These are phyloP conservation scores for Plasmodium gallinaceum DNA, from an alignment of 169 alveolate genomes.

Conservation along the genomic window DNA sequence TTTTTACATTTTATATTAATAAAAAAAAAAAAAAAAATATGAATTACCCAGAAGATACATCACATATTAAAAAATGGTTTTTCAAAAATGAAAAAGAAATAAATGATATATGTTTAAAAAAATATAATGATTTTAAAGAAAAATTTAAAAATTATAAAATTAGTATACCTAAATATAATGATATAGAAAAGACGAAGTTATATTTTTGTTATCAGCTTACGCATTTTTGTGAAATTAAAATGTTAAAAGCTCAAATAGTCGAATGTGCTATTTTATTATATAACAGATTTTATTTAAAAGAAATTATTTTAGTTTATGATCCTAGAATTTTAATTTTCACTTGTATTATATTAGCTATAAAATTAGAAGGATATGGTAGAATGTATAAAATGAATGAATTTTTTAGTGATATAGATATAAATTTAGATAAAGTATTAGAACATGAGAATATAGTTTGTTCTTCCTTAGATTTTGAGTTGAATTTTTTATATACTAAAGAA, in stretches of 20 bases:
- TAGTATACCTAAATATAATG: constrained; percentile 62
- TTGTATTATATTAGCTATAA: constrained; percentile 80
- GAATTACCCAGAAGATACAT: constrained; percentile 72
- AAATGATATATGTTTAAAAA: constrained; percentile 55
- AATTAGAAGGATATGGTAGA: constrained; percentile 80
- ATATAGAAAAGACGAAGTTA: constrained; percentile 58
- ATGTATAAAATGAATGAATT: constrained; percentile 62
- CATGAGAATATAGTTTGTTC: constrained; percentile 73
- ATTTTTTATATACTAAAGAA: constrained; percentile 39
- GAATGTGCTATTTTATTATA: constrained; percentile 76
- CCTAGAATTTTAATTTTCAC: constrained; percentile 83
- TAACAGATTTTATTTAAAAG: constrained; percentile 77
- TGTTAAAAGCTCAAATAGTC: constrained; percentile 45
- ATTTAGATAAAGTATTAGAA: constrained; percentile 70
- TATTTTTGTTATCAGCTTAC: constrained; percentile 58
- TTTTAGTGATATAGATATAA: constrained; percentile 64
- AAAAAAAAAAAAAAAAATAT: constrained; percentile 34
- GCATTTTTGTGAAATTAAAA: constrained; percentile 59
- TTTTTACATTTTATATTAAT: neutral
- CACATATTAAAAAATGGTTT: constrained; percentile 69
- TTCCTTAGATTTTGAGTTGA: constrained; percentile 39
- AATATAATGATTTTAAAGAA: constrained; percentile 63
- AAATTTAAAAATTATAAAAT: constrained; percentile 58
- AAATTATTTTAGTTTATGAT: constrained; percentile 81
- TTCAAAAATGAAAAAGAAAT: constrained; percentile 57